A percentile compares a stretch with the other conserved stretches of the same genome.
These are phyloP conservation scores for Stephania cephalantha DNA, from an alignment of 164 flowering plant species.

Conservation along the genomic window DNA sequence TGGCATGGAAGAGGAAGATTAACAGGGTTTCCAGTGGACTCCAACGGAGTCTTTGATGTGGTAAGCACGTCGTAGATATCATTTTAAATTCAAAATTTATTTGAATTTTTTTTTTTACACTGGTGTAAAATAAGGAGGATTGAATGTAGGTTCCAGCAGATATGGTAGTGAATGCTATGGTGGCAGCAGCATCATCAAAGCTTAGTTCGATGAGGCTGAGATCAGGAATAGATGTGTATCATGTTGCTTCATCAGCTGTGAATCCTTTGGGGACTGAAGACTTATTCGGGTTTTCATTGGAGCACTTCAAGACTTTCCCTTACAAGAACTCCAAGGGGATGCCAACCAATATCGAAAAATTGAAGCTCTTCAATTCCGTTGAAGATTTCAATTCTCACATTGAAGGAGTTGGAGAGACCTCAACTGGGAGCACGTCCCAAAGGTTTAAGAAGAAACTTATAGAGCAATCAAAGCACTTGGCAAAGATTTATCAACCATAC, in stretches of 20 bases:
- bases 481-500: conserved; percentile 53
- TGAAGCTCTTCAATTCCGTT: conserved; percentile 68
- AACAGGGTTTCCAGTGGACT: conserved; percentile 78
- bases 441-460: conserved; percentile 52
- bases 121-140: too few relatives aligned
- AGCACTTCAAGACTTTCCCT: conserved; percentile 31
- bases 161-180: conserved; percentile 85
- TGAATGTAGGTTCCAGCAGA: conserved; percentile 71
- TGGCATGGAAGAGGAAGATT: conserved; percentile 92
- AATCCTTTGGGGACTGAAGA: background rate
- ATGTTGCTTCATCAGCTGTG: background rate
- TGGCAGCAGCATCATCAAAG: conserved; percentile 31
- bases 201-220: background rate
- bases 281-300: background rate
- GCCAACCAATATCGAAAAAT: conserved; percentile 50
- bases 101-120: background rate
- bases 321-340: conserved; percentile 56
- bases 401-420: background rate
- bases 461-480: conserved; percentile 78
- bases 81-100: background rate
- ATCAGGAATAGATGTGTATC: background rate
- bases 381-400: conserved; percentile 72
- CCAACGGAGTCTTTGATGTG: conserved; percentile 78
- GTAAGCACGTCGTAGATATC: conserved; percentile 31
- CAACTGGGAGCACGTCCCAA: conserved; percentile 29